These are phyloP conservation scores for Dentipellis sp. DNA, from an alignment of 768 basidiomycete genomes.

Conservation along the genomic window DNA sequence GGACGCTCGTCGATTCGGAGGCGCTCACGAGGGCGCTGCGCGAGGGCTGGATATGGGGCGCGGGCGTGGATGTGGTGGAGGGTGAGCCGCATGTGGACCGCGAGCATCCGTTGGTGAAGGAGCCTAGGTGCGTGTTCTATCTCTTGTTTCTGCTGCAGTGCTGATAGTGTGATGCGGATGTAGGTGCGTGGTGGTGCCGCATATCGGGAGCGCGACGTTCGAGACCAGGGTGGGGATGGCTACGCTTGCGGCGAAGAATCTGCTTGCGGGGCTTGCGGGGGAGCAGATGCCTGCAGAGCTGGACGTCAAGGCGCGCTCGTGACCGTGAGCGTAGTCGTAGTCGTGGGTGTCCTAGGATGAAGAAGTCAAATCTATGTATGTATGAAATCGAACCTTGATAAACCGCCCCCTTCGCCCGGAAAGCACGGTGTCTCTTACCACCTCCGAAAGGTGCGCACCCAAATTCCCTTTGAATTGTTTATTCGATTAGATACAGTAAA, in stretches of 20 bases:
- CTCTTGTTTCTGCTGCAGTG: not conserved
- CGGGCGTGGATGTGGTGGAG: constrained; percentile 90
- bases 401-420: no score
- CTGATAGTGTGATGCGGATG: not conserved
- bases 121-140: constrained; percentile 46
- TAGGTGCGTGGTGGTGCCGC: constrained; percentile 79
- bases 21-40: constrained; percentile 76
- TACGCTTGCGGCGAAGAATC: constrained; percentile 58
- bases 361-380: no score
- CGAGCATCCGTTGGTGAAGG: constrained; percentile 75
- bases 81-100: constrained; percentile 72
- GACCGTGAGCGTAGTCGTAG: no score
- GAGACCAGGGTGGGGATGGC: constrained; percentile 85
- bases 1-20: constrained; percentile 83
- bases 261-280: constrained; percentile 47
- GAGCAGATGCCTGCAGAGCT: constrained; percentile 48
- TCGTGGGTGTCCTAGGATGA: no score
- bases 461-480: no score
- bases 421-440: no score
- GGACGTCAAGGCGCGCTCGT: constrained; percentile 12
- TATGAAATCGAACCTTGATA: no score
- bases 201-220: constrained; percentile 83
- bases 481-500: no score
- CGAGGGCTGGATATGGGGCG: constrained; percentile 80
- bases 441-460: no score